Percentiles rank a stretch among this genome's conserved stretches.
phyloP scores from a whole-genome alignment of 192 early-diverging fungal genomes.

The Coemansia furcata region DNA sequence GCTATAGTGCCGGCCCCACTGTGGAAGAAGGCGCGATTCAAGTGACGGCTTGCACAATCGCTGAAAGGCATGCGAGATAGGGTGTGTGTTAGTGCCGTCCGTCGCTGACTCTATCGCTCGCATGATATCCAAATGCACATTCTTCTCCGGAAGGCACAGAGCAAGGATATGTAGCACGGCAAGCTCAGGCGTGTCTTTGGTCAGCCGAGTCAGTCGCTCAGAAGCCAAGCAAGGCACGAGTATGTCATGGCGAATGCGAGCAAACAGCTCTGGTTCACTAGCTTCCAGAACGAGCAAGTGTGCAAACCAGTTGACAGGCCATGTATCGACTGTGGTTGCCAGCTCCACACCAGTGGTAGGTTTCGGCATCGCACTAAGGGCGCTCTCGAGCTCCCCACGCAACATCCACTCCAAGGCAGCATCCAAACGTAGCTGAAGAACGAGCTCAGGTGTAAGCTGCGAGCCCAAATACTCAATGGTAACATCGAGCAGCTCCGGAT shows the following conservation, averaged over 20 bases:
- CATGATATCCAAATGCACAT: slow-evolving; percentile 3
- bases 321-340: neutral
- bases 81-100: neutral
- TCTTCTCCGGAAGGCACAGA: slow-evolving; percentile 17
- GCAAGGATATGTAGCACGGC: slow-evolving; percentile 16
- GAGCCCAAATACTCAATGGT: neutral
- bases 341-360: neutral
- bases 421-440: slow-evolving; percentile 5
- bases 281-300: slow-evolving; percentile 23
- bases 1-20: slow-evolving; percentile 40
- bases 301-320: slow-evolving; percentile 16
- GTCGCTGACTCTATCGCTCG: neutral
- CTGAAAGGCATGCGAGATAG: slow-evolving; percentile 5
- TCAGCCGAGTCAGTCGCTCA: slow-evolving; percentile 6
- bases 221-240: slow-evolving; percentile 11
- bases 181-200: slow-evolving; percentile 11
- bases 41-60: neutral
- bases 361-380: neutral
- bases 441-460: neutral
- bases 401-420: slow-evolving; percentile 33
- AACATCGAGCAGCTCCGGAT: slow-evolving; percentile 12
- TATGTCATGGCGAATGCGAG: slow-evolving; percentile 8
- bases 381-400: slow-evolving; percentile 15
- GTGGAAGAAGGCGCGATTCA: slow-evolving; percentile 2
- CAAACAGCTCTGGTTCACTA: slow-evolving; percentile 13